A percentile compares a stretch with the other conserved stretches of the same genome.
Evolutionary conservation across 2,329 filamentous ascomycete genomes (phyloP).

Genomic region (Elsinoe australis): DNA sequence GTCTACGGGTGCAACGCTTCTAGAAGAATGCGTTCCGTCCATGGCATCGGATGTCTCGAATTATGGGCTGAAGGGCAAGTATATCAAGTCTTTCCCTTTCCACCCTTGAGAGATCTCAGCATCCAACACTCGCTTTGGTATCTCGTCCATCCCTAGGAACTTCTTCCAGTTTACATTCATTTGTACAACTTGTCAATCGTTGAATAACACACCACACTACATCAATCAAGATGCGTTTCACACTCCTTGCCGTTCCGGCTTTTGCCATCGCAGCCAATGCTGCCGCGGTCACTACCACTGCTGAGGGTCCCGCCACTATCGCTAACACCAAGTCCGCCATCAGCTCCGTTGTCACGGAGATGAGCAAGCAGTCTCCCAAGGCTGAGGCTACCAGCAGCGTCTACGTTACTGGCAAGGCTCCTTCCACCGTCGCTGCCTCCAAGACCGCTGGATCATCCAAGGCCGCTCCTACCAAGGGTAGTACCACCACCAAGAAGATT

Average conservation of each 20-base stretch:
- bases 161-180: slow-evolving; percentile 1
- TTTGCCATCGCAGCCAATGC: slow-evolving; percentile 2
- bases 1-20: slow-evolving; percentile 1
- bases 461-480: not conserved
- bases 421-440: not conserved
- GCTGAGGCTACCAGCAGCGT: not conserved
- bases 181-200: slow-evolving; percentile 4
- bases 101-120: not conserved
- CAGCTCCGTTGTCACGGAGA: not conserved
- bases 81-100: not conserved
- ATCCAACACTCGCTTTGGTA: slow-evolving; percentile 13
- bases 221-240: slow-evolving; percentile 12
- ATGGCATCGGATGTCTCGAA: slow-evolving; percentile 1
- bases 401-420: not conserved
- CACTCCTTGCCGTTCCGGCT: slow-evolving; percentile 12
- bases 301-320: slow-evolving; percentile 1
- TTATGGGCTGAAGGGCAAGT: not conserved
- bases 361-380: not conserved
- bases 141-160: not conserved
- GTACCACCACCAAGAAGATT: not conserved
- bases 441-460: not conserved
- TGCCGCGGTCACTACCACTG: slow-evolving; percentile 1
- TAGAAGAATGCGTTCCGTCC: slow-evolving; percentile 2
- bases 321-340: not conserved
- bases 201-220: not conserved